Percentiles rank a stretch among this genome's conserved stretches.
Evolutionary conservation across 352 stramenopile genomes (phyloP).

Genomic region (Globisporangium okanoganense): DNA sequence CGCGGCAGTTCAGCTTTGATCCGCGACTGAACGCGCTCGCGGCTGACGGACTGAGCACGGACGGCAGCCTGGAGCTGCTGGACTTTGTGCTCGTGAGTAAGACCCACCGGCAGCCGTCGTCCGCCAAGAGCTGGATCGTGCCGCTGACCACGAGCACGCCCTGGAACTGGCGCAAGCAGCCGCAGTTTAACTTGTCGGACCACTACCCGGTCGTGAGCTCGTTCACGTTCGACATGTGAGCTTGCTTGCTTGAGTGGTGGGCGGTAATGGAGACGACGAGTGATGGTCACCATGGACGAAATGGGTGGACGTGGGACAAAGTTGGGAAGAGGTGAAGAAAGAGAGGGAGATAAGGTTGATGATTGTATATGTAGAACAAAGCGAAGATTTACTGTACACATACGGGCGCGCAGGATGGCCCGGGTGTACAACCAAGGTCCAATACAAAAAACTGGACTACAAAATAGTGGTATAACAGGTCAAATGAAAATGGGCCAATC

Average conservation of each 20-base stretch:
- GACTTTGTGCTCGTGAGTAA: constrained; percentile 72
- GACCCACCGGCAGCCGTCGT: constrained; percentile 47
- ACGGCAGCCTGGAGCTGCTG: constrained; percentile 67
- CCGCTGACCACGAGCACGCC: constrained; percentile 44
- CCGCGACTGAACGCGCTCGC: constrained; percentile 62
- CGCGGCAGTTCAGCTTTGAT: constrained; percentile 67
- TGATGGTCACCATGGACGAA: neutral
- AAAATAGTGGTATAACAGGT: too few relatives aligned
- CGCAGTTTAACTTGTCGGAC: constrained; percentile 73
- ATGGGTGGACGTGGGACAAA: neutral
- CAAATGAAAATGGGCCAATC: too few relatives aligned
- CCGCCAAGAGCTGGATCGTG: constrained; percentile 55
- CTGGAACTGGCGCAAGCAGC: constrained; percentile 57
- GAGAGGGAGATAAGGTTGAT: neutral
- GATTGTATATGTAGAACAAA: neutral
- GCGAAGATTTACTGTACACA: too few relatives aligned
- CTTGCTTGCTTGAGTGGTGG: neutral
- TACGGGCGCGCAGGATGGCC: too few relatives aligned
- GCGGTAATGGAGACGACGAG: neutral
- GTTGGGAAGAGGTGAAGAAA: neutral
- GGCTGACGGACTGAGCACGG: constrained; percentile 59
- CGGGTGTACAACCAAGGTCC: too few relatives aligned
- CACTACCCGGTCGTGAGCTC: constrained; percentile 72
- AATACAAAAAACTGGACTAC: too few relatives aligned
- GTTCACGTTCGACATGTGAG: constrained; percentile 74